phyloP scores from a whole-genome alignment of 108 stramenopile genomes.

The Skeletonema potamos region DNA sequence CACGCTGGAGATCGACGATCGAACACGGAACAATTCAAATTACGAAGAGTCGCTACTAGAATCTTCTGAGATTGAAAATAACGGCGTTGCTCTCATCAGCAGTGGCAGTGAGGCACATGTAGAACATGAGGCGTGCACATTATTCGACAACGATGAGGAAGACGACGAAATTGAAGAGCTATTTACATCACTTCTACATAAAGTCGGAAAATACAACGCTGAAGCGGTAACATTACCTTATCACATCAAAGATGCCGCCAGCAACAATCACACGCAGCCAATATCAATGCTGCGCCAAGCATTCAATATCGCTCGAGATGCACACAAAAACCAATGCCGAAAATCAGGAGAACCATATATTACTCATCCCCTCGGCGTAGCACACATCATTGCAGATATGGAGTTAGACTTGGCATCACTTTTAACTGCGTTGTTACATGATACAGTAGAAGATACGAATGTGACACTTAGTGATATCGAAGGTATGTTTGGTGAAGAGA shows the following conservation, averaged over 20 bases:
- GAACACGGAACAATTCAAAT: background rate
- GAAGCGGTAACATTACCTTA: constrained; percentile 3
- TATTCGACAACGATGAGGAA: background rate
- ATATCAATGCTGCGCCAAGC: constrained; percentile 14
- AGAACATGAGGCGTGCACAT: background rate
- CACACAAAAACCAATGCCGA: background rate
- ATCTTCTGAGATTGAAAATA: background rate
- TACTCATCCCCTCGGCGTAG: constrained; percentile 25
- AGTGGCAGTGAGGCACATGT: background rate
- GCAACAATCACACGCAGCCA: background rate
- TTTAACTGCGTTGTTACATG: constrained; percentile 28
- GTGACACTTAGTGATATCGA: constrained; percentile 17
- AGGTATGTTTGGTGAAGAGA: constrained; percentile 10
- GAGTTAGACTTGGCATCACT: constrained; percentile 18
- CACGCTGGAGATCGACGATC: background rate
- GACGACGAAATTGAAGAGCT: constrained; percentile 2
- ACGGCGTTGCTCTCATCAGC: background rate
- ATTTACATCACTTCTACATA: constrained; percentile 11
- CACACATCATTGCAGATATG: constrained; percentile 34
- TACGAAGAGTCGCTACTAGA: background rate
- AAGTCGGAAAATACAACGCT: constrained; percentile 9
- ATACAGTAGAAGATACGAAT: constrained; percentile 37
- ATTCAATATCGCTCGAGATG: constrained; percentile 6
- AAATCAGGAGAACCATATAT: constrained; percentile 6
- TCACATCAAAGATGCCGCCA: background rate